Evolutionary conservation across 1,284 basidiomycete genomes (phyloP).

Genomic region (Trametes versicolor): DNA sequence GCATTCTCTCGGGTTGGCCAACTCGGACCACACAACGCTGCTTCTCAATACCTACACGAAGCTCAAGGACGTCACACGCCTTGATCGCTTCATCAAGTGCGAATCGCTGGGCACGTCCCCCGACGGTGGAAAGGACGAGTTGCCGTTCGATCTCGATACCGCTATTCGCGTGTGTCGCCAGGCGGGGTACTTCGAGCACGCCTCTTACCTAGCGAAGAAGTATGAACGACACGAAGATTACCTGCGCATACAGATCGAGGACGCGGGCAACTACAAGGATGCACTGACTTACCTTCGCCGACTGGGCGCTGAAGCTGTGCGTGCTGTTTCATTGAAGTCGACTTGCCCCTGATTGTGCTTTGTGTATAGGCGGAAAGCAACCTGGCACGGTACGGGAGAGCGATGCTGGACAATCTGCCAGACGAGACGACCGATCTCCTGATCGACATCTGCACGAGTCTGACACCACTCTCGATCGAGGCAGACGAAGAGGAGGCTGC

Average conservation of each 20-base stretch:
- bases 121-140: conserved; percentile 59
- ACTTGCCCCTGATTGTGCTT: not conserved
- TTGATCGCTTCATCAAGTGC: conserved; percentile 93
- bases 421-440: conserved; percentile 91
- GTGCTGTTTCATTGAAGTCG: conserved; percentile 42
- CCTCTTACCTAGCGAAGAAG: conserved; percentile 92
- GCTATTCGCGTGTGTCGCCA: conserved; percentile 97
- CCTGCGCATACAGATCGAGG: conserved; percentile 94
- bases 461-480: conserved; percentile 57
- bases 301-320: conserved; percentile 80
- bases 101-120: conserved; percentile 61
- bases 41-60: conserved; percentile 98
- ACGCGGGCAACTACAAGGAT: conserved; percentile 84
- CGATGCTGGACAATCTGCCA: conserved; percentile 84
- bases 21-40: conserved; percentile 96
- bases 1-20: conserved; percentile 89
- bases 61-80: conserved; percentile 89
- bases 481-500: conserved; percentile 50
- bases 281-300: conserved; percentile 85
- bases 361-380: conserved; percentile 77
- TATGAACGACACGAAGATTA: conserved; percentile 95
- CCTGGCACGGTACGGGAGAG: conserved; percentile 85
- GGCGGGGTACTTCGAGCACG: conserved; percentile 96
- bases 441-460: conserved; percentile 90
- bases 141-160: conserved; percentile 97